These are phyloP conservation scores for Fusarium devonianum DNA, from an alignment of 2,329 filamentous ascomycete species.

Conservation along the genomic window DNA sequence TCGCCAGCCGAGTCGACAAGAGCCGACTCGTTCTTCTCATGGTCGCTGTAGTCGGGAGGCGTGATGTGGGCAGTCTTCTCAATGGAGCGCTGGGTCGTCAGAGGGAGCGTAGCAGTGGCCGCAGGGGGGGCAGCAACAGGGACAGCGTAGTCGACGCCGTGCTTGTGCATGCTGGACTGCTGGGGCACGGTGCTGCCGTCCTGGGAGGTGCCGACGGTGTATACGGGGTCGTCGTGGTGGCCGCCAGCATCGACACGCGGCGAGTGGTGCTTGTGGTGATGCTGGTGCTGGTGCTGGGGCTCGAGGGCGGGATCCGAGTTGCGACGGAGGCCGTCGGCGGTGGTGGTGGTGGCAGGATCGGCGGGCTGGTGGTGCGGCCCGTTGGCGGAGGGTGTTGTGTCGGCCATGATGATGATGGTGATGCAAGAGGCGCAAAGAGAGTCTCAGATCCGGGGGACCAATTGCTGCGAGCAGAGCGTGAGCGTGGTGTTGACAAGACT, in stretches of 20 bases:
- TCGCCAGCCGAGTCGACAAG: slow-evolving; percentile 43
- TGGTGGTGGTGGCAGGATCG: background rate
- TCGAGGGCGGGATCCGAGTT: slow-evolving; percentile 43
- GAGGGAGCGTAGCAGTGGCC: slow-evolving; percentile 1
- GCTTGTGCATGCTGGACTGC: slow-evolving; percentile 43
- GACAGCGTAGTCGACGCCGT: slow-evolving; percentile 32
- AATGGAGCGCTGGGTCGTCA: slow-evolving; percentile 7
- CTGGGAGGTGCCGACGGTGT: slow-evolving; percentile 52
- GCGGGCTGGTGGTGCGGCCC: background rate
- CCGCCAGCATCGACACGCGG: slow-evolving; percentile 44
- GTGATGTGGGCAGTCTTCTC: slow-evolving; percentile 25
- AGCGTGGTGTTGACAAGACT: slow-evolving; percentile 2
- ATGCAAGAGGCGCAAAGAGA: too few relatives aligned
- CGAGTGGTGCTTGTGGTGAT: slow-evolving; percentile 54
- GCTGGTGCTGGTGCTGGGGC: slow-evolving; percentile 52
- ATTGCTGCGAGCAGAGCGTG: background rate
- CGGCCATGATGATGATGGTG: slow-evolving; percentile 29
- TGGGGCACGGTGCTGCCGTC: slow-evolving; percentile 47
- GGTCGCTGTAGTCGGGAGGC: slow-evolving; percentile 50
- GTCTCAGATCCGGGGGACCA: too few relatives aligned
- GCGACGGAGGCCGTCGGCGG: too few relatives aligned
- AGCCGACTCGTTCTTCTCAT: slow-evolving; percentile 48
- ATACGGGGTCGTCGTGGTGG: slow-evolving; percentile 53
- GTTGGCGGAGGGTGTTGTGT: slow-evolving; percentile 12
- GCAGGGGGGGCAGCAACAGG: too few relatives aligned